phyloP scores from a whole-genome alignment of 1,284 basidiomycete genomes.

The Volvariella volvacea region DNA sequence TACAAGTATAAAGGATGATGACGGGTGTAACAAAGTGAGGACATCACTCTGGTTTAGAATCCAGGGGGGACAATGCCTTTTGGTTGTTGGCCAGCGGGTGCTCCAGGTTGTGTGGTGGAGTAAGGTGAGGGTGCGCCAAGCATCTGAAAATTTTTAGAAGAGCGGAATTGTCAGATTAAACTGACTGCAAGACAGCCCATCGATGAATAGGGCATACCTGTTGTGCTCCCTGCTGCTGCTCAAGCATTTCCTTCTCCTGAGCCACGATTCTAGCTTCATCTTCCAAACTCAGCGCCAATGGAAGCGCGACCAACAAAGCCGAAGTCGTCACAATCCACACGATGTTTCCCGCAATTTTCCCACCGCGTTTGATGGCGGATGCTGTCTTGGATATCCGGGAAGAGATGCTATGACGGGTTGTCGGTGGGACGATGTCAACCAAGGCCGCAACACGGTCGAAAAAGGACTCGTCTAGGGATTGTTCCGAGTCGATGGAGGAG shows the following conservation, averaged over 20 bases:
- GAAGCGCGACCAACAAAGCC: constrained; percentile 88
- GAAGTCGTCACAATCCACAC: constrained; percentile 96
- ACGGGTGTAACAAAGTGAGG: constrained; percentile 14
- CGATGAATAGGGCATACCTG: constrained; percentile 65
- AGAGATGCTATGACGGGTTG: constrained; percentile 74
- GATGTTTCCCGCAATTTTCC: constrained; percentile 77
- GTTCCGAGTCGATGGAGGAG: constrained; percentile 66
- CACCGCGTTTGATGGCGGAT: constrained; percentile 55
- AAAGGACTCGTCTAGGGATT: constrained; percentile 73
- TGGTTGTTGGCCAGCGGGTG: constrained; percentile 39
- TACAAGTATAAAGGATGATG: not conserved
- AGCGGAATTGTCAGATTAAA: too few relatives aligned
- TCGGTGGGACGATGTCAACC: constrained; percentile 91
- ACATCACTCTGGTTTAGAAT: constrained; percentile 36
- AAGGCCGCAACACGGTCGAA: constrained; percentile 87
- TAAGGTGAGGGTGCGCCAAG: constrained; percentile 50
- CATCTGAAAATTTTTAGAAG: constrained; percentile 50
- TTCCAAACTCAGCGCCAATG: constrained; percentile 88
- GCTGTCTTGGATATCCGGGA: constrained; percentile 56
- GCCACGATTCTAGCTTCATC: constrained; percentile 93
- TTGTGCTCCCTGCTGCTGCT: constrained; percentile 89
- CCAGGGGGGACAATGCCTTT: constrained; percentile 73
- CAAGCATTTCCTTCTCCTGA: constrained; percentile 93
- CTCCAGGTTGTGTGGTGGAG: constrained; percentile 32
- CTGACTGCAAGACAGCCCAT: too few relatives aligned